These are phyloP conservation scores for Teratosphaeria zuluensis DNA, from an alignment of 2,329 filamentous ascomycete genomes.

Conservation along the genomic window DNA sequence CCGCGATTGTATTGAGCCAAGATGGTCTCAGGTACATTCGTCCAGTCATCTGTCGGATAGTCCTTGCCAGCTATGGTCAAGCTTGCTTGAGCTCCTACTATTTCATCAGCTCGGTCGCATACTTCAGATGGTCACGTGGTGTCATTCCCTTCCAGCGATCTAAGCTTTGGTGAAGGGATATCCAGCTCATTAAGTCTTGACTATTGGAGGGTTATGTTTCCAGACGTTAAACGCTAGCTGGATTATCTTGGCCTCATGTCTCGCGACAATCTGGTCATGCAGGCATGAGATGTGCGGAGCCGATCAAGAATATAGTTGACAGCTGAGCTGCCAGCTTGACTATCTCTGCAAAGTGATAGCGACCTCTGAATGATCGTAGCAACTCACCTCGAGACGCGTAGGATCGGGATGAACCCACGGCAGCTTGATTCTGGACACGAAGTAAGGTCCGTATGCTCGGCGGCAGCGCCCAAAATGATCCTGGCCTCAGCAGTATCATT, in stretches of 20 bases:
- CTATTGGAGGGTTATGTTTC: background rate
- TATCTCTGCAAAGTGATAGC: background rate
- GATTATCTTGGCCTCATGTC: too few species aligned
- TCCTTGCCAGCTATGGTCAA: conserved; percentile 50
- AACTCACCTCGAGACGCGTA: conserved; percentile 8
- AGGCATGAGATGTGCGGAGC: background rate
- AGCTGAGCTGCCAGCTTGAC: background rate
- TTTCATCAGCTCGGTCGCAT: background rate
- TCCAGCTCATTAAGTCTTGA: background rate
- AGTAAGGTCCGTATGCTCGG: conserved; percentile 2
- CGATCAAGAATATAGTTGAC: background rate
- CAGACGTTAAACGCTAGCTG: too few species aligned
- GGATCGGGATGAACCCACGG: background rate
- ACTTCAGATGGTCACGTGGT: background rate
- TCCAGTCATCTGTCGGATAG: conserved; percentile 69
- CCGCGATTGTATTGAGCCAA: conserved; percentile 62
- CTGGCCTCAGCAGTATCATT: background rate
- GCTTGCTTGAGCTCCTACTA: conserved; percentile 25
- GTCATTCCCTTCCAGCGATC: background rate
- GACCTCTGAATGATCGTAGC: background rate
- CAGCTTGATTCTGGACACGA: background rate
- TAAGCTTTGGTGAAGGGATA: background rate
- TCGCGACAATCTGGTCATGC: too few species aligned
- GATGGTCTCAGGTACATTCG: conserved; percentile 72
- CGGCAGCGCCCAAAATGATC: conserved; percentile 7